These are phyloP conservation scores for Ascodesmis nigricans DNA, from an alignment of 495 filamentous ascomycete genomes.

Conservation along the genomic window DNA sequence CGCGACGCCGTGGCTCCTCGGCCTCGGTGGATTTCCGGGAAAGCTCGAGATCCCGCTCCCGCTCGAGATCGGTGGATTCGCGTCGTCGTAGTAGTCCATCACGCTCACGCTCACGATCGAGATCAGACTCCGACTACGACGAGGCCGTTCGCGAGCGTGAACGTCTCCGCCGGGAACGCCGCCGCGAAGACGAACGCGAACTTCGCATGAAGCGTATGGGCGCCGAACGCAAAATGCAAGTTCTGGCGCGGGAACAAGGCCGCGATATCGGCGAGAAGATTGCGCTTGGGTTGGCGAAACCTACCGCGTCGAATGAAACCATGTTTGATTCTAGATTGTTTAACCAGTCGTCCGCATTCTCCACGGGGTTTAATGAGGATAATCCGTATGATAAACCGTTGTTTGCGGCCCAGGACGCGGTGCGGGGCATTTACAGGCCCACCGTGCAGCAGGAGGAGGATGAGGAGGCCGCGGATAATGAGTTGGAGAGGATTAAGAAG, in stretches of 20 bases:
- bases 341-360: constrained; percentile 79
- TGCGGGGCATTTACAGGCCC: constrained; percentile 84
- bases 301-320: constrained; percentile 63
- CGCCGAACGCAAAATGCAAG: constrained; percentile 65
- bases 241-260: constrained; percentile 84
- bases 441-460: constrained; percentile 41
- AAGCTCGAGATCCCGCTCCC: constrained; percentile 25
- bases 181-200: constrained; percentile 66
- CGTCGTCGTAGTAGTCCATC: constrained; percentile 20
- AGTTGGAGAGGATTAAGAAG: constrained; percentile 73
- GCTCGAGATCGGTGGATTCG: constrained; percentile 13
- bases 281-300: constrained; percentile 83
- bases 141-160: constrained; percentile 58
- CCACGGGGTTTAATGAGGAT: constrained; percentile 86
- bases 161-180: constrained; percentile 51
- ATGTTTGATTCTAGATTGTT: constrained; percentile 97
- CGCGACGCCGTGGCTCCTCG: constrained; percentile 30
- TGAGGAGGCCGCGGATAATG: constrained; percentile 54
- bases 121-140: constrained; percentile 36
- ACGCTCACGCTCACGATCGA: constrained; percentile 27
- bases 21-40: constrained; percentile 26
- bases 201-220: constrained; percentile 91
- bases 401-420: constrained; percentile 90
- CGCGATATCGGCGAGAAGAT: constrained; percentile 97
- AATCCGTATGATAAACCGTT: constrained; percentile 93